A percentile compares a stretch with the other conserved stretches of the same genome.
These are phyloP conservation scores for Globisporangium abappressorium DNA, from an alignment of 352 stramenopile species.

Conservation along the genomic window DNA sequence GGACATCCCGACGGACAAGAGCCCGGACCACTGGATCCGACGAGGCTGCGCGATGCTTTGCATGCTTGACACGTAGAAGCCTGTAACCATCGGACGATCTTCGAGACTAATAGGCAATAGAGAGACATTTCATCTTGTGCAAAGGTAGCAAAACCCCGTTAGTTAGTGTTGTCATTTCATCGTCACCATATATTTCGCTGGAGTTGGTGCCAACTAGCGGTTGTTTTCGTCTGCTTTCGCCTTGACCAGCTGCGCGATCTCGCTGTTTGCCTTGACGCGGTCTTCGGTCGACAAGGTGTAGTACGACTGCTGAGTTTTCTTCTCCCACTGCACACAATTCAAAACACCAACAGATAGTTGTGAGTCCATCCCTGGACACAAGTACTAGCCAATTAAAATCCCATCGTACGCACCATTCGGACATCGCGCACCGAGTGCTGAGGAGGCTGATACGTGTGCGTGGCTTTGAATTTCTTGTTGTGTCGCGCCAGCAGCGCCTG, in stretches of 20 bases:
- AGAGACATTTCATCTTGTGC: background rate
- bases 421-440: conserved; percentile 78
- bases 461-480: conserved; percentile 78
- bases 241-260: conserved; percentile 59
- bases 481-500: conserved; percentile 58
- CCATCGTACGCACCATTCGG: conserved; percentile 38
- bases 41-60: conserved; percentile 92
- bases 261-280: conserved; percentile 54
- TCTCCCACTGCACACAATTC: conserved; percentile 56
- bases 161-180: conserved; percentile 3
- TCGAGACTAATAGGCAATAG: conserved; percentile 2
- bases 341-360: conserved; percentile 2
- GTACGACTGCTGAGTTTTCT: conserved; percentile 60
- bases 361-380: background rate
- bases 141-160: background rate
- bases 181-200: conserved; percentile 3
- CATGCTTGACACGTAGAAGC: conserved; percentile 89
- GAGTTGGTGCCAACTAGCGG: background rate
- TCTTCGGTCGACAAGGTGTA: conserved; percentile 65
- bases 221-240: background rate
- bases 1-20: conserved; percentile 80
- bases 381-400: background rate
- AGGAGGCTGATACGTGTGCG: conserved; percentile 74
- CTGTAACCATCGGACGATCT: background rate
- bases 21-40: conserved; percentile 91